Conservation (phyloP, 1,284 basidiomycete species). For the Melampsora occidentalis region DNA sequence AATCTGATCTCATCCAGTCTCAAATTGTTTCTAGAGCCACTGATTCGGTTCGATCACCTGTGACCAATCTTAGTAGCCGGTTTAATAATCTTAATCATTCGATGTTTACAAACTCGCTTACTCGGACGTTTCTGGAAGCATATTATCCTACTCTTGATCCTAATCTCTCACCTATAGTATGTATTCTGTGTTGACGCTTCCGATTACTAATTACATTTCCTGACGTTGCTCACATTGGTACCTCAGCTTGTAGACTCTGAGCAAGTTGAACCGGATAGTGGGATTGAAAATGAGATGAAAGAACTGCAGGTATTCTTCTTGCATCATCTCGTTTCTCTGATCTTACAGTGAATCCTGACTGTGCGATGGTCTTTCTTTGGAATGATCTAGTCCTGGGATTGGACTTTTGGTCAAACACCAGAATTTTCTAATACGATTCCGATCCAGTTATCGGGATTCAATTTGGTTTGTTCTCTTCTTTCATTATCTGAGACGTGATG, state of each 20-base stretch:
- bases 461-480: too few species aligned
- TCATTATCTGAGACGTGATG: too few species aligned
- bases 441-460: conserved; percentile 44
- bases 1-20: not conserved
- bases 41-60: conserved; percentile 85
- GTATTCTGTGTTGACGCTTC: not conserved
- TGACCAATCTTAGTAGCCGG: conserved; percentile 73
- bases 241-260: not conserved
- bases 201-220: not conserved
- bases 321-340: not conserved
- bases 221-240: not conserved
- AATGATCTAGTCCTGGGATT: conserved; percentile 76
- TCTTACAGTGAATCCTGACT: conserved; percentile 49
- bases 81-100: conserved; percentile 64
- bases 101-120: conserved; percentile 69
- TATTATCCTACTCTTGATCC: conserved; percentile 56
- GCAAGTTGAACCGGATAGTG: conserved; percentile 45
- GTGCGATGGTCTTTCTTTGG: not conserved
- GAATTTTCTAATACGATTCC: conserved; percentile 66
- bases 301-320: conserved; percentile 38
- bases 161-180: not conserved
- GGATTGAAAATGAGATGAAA: conserved; percentile 19
- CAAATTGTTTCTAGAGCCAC: conserved; percentile 75
- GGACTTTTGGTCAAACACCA: conserved; percentile 90
- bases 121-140: conserved; percentile 66